phyloP scores from a whole-genome alignment of 192 early-diverging fungal genomes.

The Entomortierella parvispora region DNA sequence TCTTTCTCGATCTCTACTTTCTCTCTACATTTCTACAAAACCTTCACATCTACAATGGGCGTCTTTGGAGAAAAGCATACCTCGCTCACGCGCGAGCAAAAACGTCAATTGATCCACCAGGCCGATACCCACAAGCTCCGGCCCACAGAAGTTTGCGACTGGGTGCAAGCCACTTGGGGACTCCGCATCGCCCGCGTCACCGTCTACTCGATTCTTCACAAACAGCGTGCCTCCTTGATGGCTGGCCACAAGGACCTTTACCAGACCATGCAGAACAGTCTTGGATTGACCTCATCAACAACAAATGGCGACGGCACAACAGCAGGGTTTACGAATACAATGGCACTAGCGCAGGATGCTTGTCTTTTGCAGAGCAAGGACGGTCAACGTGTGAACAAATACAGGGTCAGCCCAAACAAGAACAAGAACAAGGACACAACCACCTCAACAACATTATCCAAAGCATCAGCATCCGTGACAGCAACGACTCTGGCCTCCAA shows the following conservation, averaged over 20 bases:
- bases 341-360: background rate
- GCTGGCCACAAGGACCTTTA: constrained; percentile 49
- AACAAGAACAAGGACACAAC: constrained; percentile 28
- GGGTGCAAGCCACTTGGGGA: constrained; percentile 49
- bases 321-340: constrained; percentile 9
- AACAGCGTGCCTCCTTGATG: constrained; percentile 52
- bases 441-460: background rate
- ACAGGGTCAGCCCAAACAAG: constrained; percentile 33
- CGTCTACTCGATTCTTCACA: constrained; percentile 51
- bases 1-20: background rate
- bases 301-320: background rate
- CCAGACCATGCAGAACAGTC: constrained; percentile 37
- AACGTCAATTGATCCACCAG: constrained; percentile 51
- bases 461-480: background rate
- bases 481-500: background rate
- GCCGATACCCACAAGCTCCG: constrained; percentile 52
- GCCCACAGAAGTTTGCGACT: constrained; percentile 49
- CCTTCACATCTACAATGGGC: constrained; percentile 20
- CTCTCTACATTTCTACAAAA: background rate
- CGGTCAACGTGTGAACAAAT: constrained; percentile 32
- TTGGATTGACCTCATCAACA: background rate
- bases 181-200: constrained; percentile 48
- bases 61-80: constrained; percentile 53
- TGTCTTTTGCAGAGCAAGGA: constrained; percentile 25
- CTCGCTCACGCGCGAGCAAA: constrained; percentile 49